Conservation (phyloP, 306 rosid genomes). For the Calophaca sinica region DNA sequence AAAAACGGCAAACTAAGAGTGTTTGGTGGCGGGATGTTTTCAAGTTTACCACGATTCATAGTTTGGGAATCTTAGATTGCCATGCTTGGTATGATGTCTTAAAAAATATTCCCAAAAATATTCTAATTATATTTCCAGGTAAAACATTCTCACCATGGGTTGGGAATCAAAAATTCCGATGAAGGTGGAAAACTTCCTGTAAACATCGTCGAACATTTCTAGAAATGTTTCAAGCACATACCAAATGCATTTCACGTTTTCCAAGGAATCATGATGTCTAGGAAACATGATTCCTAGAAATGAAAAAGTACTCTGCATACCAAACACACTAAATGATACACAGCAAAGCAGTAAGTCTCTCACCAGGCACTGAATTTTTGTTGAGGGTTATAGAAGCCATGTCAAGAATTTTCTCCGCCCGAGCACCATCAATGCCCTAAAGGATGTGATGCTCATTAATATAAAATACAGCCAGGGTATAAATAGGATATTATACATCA, state of each 20-base stretch:
- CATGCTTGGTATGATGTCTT: background rate
- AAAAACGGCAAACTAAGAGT: background rate
- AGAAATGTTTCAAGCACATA: no score
- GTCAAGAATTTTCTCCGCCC: slow-evolving; percentile 96
- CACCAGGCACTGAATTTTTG: slow-evolving; percentile 95
- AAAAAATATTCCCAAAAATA: background rate
- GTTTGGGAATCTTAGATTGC: no score
- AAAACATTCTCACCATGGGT: background rate
- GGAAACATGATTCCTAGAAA: no score
- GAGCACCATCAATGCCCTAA: slow-evolving; percentile 95
- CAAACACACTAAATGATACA: slow-evolving; percentile 8
- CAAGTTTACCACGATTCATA: background rate
- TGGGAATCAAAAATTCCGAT: background rate
- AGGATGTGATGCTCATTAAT: slow-evolving; percentile 37
- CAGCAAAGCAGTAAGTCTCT: slow-evolving; percentile 35
- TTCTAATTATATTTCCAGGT: no score
- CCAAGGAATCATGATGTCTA: no score
- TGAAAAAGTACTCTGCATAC: no score
- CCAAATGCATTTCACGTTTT: no score
- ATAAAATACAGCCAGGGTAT: slow-evolving; percentile 13
- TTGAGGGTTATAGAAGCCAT: slow-evolving; percentile 90
- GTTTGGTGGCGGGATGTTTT: background rate
- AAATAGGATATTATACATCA: slow-evolving; percentile 17
- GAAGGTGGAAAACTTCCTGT: background rate
- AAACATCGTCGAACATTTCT: no score